Base-by-base conservation (phyloP, 352 stramenopile species). In the Pythium utonaiense region DNA sequence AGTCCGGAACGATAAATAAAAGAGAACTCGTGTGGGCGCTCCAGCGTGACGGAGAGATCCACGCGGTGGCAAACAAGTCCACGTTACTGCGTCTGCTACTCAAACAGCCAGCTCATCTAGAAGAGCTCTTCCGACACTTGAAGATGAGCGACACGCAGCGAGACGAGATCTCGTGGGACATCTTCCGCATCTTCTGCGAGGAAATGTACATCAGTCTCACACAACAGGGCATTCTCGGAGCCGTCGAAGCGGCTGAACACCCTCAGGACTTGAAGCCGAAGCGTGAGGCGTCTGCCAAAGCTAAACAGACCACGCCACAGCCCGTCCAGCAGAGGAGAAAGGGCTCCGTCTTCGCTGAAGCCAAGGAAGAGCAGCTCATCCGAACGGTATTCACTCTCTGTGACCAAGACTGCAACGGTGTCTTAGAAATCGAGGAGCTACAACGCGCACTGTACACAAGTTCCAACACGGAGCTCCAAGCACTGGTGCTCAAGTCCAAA, bases 21-120 rank as follows among this genome's bases (percentile, higher is more conserved):
- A 53, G 67, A 8, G 80, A 92, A 45, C 83, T 89, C 62, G 57
- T 69, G 12, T 92, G 78, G 78, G 82, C 82, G 12, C 53, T 90
- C 27, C 72, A 83, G 41, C 73, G 75, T 12, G 82, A 92, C 44
- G 64, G 71, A 17, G 78, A 88, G 40, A 66, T 92, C 36, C 69
- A 77, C 38, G 48, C 63, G 13, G 55, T 88, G 3, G 78, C 82
- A 12, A 78, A 51, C 27, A 55, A 62, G 8, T 92, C 82, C 1
- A 41, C 64, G 12, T 56, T 90, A 8, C 56, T 92, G 42, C 68
- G 69, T 1, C 27, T 78, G n/a, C 48, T 88, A 0, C 56, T 88
- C 2, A 88, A 89, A 52, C 78, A 89, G n/a, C 78, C 64, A 22
- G 66, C 63, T 6, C 60, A 64, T 41, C 53, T 77, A 10, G 62